These are phyloP conservation scores for Albophoma yamanashiensis DNA, from an alignment of 2,329 filamentous ascomycete genomes.

Conservation along the genomic window DNA sequence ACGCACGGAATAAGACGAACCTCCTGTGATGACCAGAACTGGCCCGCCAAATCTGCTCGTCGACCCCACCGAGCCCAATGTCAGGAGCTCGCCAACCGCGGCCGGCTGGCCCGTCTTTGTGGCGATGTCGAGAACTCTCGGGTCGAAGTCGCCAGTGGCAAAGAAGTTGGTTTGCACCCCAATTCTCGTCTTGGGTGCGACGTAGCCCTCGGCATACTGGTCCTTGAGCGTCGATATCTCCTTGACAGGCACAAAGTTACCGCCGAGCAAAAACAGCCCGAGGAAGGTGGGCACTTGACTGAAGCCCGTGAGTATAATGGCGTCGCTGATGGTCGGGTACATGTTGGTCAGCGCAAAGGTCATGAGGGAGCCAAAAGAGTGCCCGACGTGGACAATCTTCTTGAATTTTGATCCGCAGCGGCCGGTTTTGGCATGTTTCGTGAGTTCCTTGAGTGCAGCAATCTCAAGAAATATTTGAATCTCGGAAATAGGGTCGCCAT, in stretches of 20 bases:
- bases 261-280: slow-evolving; percentile 29
- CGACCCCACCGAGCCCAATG: slow-evolving; percentile 28
- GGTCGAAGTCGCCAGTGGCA: slow-evolving; percentile 42
- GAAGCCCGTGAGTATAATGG: slow-evolving; percentile 51
- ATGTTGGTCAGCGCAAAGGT: slow-evolving; percentile 42
- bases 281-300: slow-evolving; percentile 35
- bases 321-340: slow-evolving; percentile 43
- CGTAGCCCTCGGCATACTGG: slow-evolving; percentile 38
- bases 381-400: slow-evolving; percentile 49
- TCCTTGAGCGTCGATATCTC: slow-evolving; percentile 14
- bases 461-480: slow-evolving; percentile 49
- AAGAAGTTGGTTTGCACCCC: slow-evolving; percentile 43
- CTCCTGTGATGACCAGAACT: slow-evolving; percentile 48
- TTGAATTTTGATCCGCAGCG: slow-evolving; percentile 23
- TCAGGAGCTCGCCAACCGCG: slow-evolving; percentile 48
- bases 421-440: slow-evolving; percentile 31
- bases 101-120: slow-evolving; percentile 42
- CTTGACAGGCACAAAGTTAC: slow-evolving; percentile 34
- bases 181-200: slow-evolving; percentile 33
- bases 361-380: slow-evolving; percentile 52
- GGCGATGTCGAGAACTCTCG: slow-evolving; percentile 34
- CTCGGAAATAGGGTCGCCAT: slow-evolving; percentile 47
- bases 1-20: slow-evolving; percentile 14
- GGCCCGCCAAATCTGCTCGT: slow-evolving; percentile 37
- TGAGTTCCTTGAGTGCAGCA: slow-evolving; percentile 44